phyloP scores from a whole-genome alignment of 306 rosid species.

The Castanea sativa region DNA sequence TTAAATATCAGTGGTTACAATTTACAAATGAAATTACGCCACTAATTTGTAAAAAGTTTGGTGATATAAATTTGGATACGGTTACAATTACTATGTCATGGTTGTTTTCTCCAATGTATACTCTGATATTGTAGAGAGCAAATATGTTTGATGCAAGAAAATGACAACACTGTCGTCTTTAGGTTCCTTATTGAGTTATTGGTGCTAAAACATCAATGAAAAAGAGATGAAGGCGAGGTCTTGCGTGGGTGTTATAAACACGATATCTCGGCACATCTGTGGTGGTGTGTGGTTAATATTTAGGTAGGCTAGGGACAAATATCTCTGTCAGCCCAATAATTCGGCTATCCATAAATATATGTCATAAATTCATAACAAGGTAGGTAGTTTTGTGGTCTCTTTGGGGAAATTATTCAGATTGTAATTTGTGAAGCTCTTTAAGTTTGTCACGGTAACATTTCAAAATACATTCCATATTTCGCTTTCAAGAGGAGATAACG shows the following conservation, averaged over 20 bases:
- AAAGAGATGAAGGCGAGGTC: conserved; percentile 1
- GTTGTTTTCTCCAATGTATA: too few relatives aligned
- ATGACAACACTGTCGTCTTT: not conserved
- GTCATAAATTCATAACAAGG: not conserved
- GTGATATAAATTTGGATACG: not conserved
- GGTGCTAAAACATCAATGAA: not conserved
- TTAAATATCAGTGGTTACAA: not conserved
- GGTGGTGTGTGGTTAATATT: conserved; percentile 17
- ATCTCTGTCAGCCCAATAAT: conserved; percentile 5
- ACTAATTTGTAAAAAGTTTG: not conserved
- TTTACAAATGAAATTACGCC: not conserved
- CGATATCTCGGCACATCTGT: not conserved
- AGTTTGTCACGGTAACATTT: too few relatives aligned
- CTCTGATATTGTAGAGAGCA: not conserved
- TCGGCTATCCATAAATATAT: not conserved
- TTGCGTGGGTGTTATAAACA: conserved; percentile 17
- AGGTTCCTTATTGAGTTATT: not conserved
- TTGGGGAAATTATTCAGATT: too few relatives aligned
- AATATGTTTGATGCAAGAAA: not conserved
- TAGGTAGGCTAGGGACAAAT: not conserved
- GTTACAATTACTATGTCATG: not conserved
- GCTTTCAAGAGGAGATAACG: too few relatives aligned
- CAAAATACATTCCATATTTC: too few relatives aligned
- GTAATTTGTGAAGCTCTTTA: too few relatives aligned
- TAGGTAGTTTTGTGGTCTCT: not conserved